Percentiles rank a stretch among this genome's conserved stretches.
phyloP scores from a whole-genome alignment of 257 asterid species.

The Solanum medicagineum region DNA sequence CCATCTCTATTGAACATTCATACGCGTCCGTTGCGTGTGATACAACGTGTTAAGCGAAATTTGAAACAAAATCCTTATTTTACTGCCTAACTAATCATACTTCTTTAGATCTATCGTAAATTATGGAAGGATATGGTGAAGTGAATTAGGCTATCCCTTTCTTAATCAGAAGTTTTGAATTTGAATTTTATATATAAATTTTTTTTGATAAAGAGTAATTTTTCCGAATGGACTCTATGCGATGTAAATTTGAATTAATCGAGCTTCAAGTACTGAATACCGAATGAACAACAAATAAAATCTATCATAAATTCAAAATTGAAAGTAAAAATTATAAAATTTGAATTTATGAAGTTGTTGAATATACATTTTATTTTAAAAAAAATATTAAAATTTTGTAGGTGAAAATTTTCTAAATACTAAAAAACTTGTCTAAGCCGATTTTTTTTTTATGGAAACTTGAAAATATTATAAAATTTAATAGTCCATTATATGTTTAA shows the following conservation, averaged over 20 bases:
- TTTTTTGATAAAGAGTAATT: too few species aligned
- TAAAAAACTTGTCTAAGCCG: background rate
- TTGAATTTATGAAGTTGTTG: background rate
- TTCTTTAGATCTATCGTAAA: too few species aligned
- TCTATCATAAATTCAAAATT: background rate
- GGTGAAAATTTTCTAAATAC: background rate
- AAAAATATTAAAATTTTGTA: background rate
- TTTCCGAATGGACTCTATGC: too few species aligned
- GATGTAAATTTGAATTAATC: too few species aligned
- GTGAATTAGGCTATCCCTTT: too few species aligned
- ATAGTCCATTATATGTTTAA: background rate
- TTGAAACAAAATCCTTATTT: constrained; percentile 1
- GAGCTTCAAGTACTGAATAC: too few species aligned
- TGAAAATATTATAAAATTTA: background rate
- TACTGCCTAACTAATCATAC: background rate
- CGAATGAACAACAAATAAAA: too few species aligned
- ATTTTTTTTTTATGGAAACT: background rate
- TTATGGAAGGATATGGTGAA: too few species aligned
- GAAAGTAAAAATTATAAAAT: background rate
- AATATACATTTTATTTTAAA: background rate
- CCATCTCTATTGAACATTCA: background rate
- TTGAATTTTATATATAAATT: accelerated
- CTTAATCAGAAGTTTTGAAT: too few species aligned
- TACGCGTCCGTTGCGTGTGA: constrained; percentile 41
- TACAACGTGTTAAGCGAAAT: constrained; percentile 12